A percentile compares a stretch with the other conserved stretches of the same genome.
These are phyloP conservation scores for Syzygium jambos DNA, from an alignment of 345 rosid species.

Conservation along the genomic window DNA sequence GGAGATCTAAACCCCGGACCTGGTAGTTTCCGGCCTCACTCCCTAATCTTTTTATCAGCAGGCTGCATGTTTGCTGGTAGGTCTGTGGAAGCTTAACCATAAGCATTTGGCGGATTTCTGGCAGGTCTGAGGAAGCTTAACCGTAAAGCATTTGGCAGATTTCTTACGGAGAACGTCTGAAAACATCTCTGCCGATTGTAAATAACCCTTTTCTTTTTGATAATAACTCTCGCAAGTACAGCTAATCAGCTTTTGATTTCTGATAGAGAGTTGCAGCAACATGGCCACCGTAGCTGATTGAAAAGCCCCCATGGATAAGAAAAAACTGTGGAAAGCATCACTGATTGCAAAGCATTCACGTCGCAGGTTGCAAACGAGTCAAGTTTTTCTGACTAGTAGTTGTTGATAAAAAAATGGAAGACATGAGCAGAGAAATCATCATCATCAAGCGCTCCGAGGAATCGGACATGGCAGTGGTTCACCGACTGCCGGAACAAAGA, in stretches of 20 bases:
- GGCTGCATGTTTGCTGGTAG: no score
- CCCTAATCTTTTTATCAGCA: no score
- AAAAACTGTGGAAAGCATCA: neutral
- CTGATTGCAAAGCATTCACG: neutral
- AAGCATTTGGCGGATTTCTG: neutral
- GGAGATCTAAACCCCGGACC: no score
- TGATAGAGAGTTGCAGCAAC: neutral
- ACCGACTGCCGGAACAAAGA: neutral
- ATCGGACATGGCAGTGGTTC: neutral
- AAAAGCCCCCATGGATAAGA: neutral
- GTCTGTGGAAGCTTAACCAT: neutral
- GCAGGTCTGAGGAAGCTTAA: neutral
- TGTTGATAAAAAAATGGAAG: neutral
- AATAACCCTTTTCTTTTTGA: rapidly evolving
- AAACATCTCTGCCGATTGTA: neutral
- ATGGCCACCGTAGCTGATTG: neutral
- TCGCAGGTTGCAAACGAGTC: neutral
- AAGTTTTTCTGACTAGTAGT: neutral
- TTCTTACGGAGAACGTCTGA: neutral
- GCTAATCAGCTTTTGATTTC: neutral
- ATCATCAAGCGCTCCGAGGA: neutral
- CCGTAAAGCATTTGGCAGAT: neutral
- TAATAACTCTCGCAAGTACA: neutral
- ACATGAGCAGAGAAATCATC: neutral
- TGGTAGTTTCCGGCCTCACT: no score